Evolutionary conservation across 768 basidiomycete species (phyloP).

Genomic region (Termitomyces sp.): DNA sequence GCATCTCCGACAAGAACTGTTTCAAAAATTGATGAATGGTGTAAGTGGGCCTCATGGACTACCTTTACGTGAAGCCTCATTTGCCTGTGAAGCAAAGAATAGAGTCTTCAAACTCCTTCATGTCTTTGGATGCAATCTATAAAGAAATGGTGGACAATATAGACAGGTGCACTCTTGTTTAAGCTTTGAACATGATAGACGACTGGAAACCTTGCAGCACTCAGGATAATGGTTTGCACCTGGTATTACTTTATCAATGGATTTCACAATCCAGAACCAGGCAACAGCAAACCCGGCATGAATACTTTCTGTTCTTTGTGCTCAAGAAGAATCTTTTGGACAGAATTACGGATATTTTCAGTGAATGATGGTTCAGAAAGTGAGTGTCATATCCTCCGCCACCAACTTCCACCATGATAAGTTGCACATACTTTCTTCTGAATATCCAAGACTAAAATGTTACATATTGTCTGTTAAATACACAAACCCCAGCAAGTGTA

Average conservation of each 20-base stretch:
- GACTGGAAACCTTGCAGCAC: too few species aligned
- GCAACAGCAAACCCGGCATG: slow-evolving; percentile 13
- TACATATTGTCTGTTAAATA: slow-evolving; percentile 29
- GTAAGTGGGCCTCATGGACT: slow-evolving; percentile 34
- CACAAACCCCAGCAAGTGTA: slow-evolving; percentile 84
- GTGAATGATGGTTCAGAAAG: slow-evolving; percentile 47
- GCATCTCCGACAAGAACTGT: slow-evolving; percentile 60
- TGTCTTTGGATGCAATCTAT: slow-evolving; percentile 49
- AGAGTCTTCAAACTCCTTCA: slow-evolving; percentile 50
- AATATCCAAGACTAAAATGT: slow-evolving; percentile 2
- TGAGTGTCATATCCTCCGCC: slow-evolving; percentile 23
- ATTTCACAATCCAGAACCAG: slow-evolving; percentile 3
- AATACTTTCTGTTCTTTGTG: slow-evolving; percentile 25
- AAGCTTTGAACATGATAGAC: background rate
- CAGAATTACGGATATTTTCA: slow-evolving; percentile 35
- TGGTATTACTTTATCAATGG: slow-evolving; percentile 13
- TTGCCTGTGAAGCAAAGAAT: slow-evolving; percentile 42
- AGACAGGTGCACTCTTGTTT: slow-evolving; percentile 45
- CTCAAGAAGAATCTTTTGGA: slow-evolving; percentile 44
- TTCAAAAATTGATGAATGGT: slow-evolving; percentile 57
- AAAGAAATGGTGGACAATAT: slow-evolving; percentile 70
- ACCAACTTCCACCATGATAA: slow-evolving; percentile 51
- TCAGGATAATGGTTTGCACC: too few species aligned
- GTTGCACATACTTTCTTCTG: slow-evolving; percentile 24
- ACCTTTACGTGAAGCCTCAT: slow-evolving; percentile 1